Evolutionary conservation across 352 stramenopile species (phyloP).

Genomic region (Globisporangium apiculatum): DNA sequence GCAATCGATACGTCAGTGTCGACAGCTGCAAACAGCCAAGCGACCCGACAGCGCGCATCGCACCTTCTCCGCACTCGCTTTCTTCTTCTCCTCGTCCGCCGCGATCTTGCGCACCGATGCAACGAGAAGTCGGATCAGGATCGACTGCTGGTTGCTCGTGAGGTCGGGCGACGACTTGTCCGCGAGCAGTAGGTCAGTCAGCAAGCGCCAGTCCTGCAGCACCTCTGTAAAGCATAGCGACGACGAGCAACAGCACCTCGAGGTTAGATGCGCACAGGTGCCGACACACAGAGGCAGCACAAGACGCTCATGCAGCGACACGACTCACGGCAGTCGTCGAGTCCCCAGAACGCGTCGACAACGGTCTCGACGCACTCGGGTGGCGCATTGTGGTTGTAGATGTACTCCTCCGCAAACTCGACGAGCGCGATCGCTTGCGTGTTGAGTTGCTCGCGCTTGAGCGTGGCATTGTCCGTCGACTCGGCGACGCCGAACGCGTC

Average conservation of each 20-base stretch:
- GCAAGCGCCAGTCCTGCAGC: constrained; percentile 69
- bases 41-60: too few relatives aligned
- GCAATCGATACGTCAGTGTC: neutral
- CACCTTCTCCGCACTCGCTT: constrained; percentile 26
- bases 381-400: constrained; percentile 57
- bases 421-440: constrained; percentile 85
- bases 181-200: constrained; percentile 64
- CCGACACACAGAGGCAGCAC: neutral
- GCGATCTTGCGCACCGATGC: constrained; percentile 60
- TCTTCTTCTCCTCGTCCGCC: constrained; percentile 36
- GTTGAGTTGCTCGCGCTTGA: constrained; percentile 80
- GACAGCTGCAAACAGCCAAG: too few relatives aligned
- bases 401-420: constrained; percentile 87
- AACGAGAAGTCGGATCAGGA: constrained; percentile 69
- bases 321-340: constrained; percentile 80
- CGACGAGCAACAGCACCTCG: constrained; percentile 12
- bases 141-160: constrained; percentile 71
- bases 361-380: constrained; percentile 59
- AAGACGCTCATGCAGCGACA: constrained; percentile 1
- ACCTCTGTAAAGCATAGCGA: constrained; percentile 43
- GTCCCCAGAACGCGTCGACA: constrained; percentile 79
- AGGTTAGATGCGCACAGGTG: constrained; percentile 2
- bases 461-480: constrained; percentile 43
- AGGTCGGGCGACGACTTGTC: constrained; percentile 81
- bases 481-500: constrained; percentile 80